Evolutionary conservation across 345 rosid species (phyloP).

Genomic region (Passiflora organensis): DNA sequence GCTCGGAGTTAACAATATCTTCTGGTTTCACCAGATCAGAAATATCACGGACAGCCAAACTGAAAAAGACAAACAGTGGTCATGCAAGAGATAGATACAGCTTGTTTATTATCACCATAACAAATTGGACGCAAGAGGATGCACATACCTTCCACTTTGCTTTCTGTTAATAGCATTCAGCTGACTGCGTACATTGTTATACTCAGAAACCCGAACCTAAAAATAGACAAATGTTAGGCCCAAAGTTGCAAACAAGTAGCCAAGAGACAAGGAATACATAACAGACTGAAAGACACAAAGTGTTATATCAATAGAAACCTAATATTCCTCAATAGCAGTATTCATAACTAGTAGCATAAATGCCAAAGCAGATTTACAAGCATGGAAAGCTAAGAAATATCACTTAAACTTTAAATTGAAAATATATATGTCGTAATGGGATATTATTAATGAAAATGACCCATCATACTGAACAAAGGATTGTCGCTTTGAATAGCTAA

Average conservation of each 20-base stretch:
- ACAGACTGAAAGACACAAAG: too few relatives aligned
- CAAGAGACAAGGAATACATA: too few relatives aligned
- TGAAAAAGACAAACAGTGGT: slow-evolving; percentile 34
- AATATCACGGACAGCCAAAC: slow-evolving; percentile 99
- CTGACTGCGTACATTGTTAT: slow-evolving; percentile 90
- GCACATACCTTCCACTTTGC: slow-evolving; percentile 87
- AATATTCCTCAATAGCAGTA: not conserved
- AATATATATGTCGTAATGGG: too few relatives aligned
- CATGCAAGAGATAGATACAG: slow-evolving; percentile 11
- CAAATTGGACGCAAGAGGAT: not conserved
- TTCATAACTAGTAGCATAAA: not conserved
- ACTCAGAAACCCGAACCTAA: slow-evolving; percentile 94
- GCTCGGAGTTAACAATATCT: slow-evolving; percentile 78
- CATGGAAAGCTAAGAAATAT: not conserved
- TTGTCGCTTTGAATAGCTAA: too few relatives aligned
- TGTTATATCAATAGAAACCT: not conserved
- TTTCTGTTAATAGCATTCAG: slow-evolving; percentile 90
- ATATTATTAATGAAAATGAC: too few relatives aligned
- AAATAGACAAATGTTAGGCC: slow-evolving; percentile 5
- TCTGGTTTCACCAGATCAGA: slow-evolving; percentile 87
- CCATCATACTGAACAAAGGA: too few relatives aligned
- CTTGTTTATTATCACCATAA: not conserved
- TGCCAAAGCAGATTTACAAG: not conserved
- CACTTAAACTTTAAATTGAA: too few relatives aligned
- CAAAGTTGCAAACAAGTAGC: not conserved